phyloP scores from a whole-genome alignment of 345 rosid genomes.

The Arabidopsis arenosa region DNA sequence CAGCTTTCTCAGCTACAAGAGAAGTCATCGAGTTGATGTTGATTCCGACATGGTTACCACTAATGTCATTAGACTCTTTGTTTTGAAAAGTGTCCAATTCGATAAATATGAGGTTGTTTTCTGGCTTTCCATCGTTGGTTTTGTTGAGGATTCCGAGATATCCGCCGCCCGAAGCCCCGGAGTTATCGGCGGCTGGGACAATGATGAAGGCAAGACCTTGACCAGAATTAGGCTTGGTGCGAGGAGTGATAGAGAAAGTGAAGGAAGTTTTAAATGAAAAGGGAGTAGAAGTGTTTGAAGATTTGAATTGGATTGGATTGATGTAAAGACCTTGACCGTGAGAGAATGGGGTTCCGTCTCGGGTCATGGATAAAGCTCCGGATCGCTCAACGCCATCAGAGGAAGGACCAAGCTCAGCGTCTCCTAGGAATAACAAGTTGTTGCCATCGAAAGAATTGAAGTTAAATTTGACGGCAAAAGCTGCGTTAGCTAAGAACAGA shows the following conservation, averaged over 20 bases:
- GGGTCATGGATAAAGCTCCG: slow-evolving; percentile 44
- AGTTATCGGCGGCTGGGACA: slow-evolving; percentile 31
- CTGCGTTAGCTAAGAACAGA: slow-evolving; percentile 36
- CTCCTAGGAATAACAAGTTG: slow-evolving; percentile 35
- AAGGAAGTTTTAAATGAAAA: slow-evolving; percentile 41
- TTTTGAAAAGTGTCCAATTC: slow-evolving; percentile 44
- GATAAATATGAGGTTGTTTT: slow-evolving; percentile 36
- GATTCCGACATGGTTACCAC: slow-evolving; percentile 51
- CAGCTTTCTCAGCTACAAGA: slow-evolving; percentile 37
- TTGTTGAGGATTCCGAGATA: slow-evolving; percentile 48
- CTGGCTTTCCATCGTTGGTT: slow-evolving; percentile 39
- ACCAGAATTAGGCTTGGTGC: slow-evolving; percentile 38
- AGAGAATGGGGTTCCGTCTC: slow-evolving; percentile 41
- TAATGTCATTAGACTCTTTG: slow-evolving; percentile 41
- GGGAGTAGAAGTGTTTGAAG: slow-evolving; percentile 33
- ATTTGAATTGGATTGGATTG: slow-evolving; percentile 35
- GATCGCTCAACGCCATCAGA: slow-evolving; percentile 30
- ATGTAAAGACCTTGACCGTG: slow-evolving; percentile 39
- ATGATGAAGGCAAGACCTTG: slow-evolving; percentile 47
- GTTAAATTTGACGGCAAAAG: slow-evolving; percentile 40
- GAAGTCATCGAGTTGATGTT: slow-evolving; percentile 47
- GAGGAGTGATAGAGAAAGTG: slow-evolving; percentile 46
- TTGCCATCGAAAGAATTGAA: slow-evolving; percentile 30
- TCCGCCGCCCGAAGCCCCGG: slow-evolving; percentile 37
- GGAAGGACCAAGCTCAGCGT: slow-evolving; percentile 45